Percentiles rank a stretch among this genome's conserved stretches.
Conservation (phyloP, 1,139 yeast genomes). For the Blastobotrys proliferans region DNA sequence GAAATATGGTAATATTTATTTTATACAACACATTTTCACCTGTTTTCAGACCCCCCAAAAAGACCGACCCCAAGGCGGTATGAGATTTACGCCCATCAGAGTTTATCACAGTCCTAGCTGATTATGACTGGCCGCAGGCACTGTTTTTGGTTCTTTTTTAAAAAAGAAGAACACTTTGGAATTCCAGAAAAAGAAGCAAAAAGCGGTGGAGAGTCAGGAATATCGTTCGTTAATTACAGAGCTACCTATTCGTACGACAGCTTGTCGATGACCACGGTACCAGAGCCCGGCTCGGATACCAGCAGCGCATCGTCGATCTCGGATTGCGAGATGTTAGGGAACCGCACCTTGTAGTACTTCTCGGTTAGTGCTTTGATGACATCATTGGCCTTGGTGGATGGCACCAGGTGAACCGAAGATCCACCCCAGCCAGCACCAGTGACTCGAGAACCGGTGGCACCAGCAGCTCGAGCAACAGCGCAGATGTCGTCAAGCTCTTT, state of each 20-base stretch:
- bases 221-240: too few relatives aligned
- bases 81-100: too few relatives aligned
- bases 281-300: slow-evolving; percentile 56
- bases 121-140: too few relatives aligned
- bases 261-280: slow-evolving; percentile 45
- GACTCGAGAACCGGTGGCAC: slow-evolving; percentile 63
- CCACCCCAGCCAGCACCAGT: slow-evolving; percentile 89
- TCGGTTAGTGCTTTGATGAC: slow-evolving; percentile 47
- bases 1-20: too few relatives aligned
- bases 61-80: too few relatives aligned
- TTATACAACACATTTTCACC: too few relatives aligned
- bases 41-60: too few relatives aligned
- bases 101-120: too few relatives aligned
- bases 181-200: too few relatives aligned
- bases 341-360: slow-evolving; percentile 48
- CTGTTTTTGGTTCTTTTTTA: too few relatives aligned
- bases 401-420: slow-evolving; percentile 61
- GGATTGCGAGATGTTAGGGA: slow-evolving; percentile 45
- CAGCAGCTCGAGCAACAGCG: slow-evolving; percentile 49
- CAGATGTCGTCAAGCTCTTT: slow-evolving; percentile 52
- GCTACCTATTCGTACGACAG: slow-evolving; percentile 22
- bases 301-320: slow-evolving; percentile 52
- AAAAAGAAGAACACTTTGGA: not conserved
- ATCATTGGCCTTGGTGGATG: slow-evolving; percentile 42
- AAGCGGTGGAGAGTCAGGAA: too few relatives aligned